phyloP scores from a whole-genome alignment of 139 green algal species.

The Trebouxia sp. region DNA sequence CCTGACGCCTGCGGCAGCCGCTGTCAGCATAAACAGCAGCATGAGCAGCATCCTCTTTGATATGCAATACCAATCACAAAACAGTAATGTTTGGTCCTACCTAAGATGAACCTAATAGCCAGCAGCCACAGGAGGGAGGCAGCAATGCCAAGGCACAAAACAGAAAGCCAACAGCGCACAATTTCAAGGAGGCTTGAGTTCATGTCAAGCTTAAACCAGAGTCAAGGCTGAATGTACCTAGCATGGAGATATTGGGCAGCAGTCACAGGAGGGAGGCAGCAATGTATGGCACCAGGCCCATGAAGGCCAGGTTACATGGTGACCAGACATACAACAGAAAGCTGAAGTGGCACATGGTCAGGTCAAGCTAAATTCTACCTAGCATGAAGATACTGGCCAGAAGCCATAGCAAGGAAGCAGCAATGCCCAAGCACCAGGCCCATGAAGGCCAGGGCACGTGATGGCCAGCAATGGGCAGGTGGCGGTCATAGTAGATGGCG shows the following conservation, averaged over 20 bases:
- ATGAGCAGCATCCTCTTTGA: background rate
- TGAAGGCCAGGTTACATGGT: no score
- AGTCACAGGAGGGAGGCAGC: background rate
- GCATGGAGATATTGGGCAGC: background rate
- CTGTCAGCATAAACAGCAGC: no score
- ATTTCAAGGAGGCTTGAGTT: background rate
- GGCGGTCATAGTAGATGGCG: background rate
- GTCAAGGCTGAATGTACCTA: background rate
- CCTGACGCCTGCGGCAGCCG: no score
- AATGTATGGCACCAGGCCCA: background rate
- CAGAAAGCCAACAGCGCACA: background rate
- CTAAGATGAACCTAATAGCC: background rate
- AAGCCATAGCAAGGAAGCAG: slow-evolving; percentile 9
- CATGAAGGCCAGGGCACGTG: slow-evolving; percentile 9
- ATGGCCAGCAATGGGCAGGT: background rate
- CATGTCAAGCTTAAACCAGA: background rate
- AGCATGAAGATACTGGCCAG: slow-evolving; percentile 10
- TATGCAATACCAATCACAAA: background rate
- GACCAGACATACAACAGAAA: background rate
- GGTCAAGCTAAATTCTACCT: background rate
- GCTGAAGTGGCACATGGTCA: background rate
- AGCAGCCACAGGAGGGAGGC: background rate
- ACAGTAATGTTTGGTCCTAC: background rate
- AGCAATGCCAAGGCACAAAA: background rate
- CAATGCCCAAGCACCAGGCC: slow-evolving; percentile 23